Evolutionary conservation across 495 filamentous ascomycete genomes (phyloP), one percentile per base, ranked within the genome.

Genomic region (Aspergillus baeticus): DNA sequence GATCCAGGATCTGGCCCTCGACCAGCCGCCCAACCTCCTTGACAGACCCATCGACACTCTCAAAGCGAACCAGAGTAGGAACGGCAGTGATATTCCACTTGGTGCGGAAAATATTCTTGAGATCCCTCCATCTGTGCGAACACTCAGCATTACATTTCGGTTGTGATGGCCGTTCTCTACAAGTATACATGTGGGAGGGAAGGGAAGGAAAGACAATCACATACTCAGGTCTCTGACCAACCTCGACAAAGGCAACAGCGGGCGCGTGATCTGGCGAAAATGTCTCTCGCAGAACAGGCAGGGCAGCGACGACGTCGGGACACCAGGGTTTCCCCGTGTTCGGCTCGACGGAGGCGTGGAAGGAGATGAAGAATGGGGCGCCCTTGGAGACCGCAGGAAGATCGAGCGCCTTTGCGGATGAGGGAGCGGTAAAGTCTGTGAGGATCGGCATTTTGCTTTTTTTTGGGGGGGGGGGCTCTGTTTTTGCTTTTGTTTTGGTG

Each of bases 301-400:
- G n/a, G 13, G 52, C 52, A 14, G 52, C 52, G 5, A 38, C 52
- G 31, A 55, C 52, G 21, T 55, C 52, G 14, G 52, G 41, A 55
- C 52, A 55, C 52, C 52, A 55, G 20, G 52, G 52, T n/a, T 37
- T 55, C 10, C 39, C 38, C 11, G 52, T 55, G 5, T 10, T 35
- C 7, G 52, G 52, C 29, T 55, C 52, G 10, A 33, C 29, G 13
- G 52, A 55, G 29, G 52, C 52, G 22, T 37, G 52, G 52, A 55
- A 55, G 42, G 52, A 46, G 52, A 55, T 4, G 52, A 55, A 55
- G 52, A 47, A 29, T 1, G 5, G 2, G 11, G 49, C 3, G 36
- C n/a, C n/a, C n/a, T 37, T 35, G 17, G 34, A n/a, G n/a, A 2
- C 6, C 13, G 38, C 15, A 17, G 52, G 17, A 10, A 29, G 39